Conservation (phyloP, 2,329 filamentous ascomycete species). For the Ophiosphaerella narmari region DNA sequence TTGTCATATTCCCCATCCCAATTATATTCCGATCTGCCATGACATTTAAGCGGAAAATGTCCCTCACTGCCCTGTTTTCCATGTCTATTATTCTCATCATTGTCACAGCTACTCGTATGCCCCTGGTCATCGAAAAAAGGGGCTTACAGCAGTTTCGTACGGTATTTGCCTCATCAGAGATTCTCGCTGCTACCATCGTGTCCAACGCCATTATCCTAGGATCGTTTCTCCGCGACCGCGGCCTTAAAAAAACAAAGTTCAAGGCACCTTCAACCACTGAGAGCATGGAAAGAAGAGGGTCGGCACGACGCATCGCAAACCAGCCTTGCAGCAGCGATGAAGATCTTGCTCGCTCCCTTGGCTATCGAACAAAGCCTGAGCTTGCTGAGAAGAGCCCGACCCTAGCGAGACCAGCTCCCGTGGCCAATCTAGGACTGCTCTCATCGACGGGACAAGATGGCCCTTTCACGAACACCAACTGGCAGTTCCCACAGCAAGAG, state of each 20-base stretch:
- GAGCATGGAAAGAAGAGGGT: slow-evolving; percentile 60
- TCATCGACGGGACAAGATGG: slow-evolving; percentile 22
- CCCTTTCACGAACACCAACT: slow-evolving; percentile 36
- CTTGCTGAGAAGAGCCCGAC: slow-evolving; percentile 51
- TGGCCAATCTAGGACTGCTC: slow-evolving; percentile 34
- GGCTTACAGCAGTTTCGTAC: slow-evolving; percentile 87
- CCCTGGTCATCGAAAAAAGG: slow-evolving; percentile 70
- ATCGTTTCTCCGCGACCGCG: slow-evolving; percentile 88
- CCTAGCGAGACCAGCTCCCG: slow-evolving; percentile 47
- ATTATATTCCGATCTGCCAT: slow-evolving; percentile 83
- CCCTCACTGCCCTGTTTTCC: slow-evolving; percentile 80
- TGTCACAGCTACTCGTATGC: slow-evolving; percentile 81
- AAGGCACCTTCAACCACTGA: slow-evolving; percentile 61
- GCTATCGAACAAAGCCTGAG: slow-evolving; percentile 66
- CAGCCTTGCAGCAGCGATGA: slow-evolving; percentile 88
- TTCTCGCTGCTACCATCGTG: slow-evolving; percentile 83
- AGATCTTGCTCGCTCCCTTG: slow-evolving; percentile 80
- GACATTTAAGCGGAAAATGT: slow-evolving; percentile 75
- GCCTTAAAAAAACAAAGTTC: slow-evolving; percentile 84
- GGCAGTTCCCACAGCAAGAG: slow-evolving; percentile 39
- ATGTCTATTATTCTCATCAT: slow-evolving; percentile 79
- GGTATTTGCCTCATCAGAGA: slow-evolving; percentile 85
- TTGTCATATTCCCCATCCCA: slow-evolving; percentile 86
- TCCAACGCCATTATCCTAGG: slow-evolving; percentile 90
- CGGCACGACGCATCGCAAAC: slow-evolving; percentile 65